These are phyloP conservation scores for Suhomyces ambrosiae DNA, from an alignment of 1,139 yeast genomes.

Conservation along the genomic window DNA sequence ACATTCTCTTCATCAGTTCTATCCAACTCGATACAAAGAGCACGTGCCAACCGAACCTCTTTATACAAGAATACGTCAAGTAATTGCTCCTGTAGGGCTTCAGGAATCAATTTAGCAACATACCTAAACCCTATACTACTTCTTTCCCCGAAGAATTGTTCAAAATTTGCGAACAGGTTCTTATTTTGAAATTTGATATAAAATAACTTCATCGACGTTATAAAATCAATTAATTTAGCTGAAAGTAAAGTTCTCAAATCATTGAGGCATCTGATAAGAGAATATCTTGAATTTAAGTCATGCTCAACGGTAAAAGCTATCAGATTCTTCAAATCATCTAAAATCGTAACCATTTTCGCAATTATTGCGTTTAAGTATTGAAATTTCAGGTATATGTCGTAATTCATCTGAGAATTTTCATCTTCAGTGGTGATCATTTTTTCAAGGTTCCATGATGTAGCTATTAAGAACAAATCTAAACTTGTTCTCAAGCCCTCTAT, in stretches of 20 bases:
- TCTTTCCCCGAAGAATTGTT: conserved; percentile 27
- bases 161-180: conserved; percentile 32
- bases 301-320: conserved; percentile 6
- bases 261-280: conserved; percentile 20
- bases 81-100: conserved; percentile 27
- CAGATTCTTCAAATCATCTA: conserved; percentile 1
- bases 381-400: conserved; percentile 24
- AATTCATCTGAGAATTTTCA: conserved; percentile 19
- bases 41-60: conserved; percentile 33
- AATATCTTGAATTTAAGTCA: conserved; percentile 3
- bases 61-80: conserved; percentile 36
- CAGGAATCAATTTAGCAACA: conserved; percentile 21
- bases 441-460: conserved; percentile 41
- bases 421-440: conserved; percentile 26
- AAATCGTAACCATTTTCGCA: conserved; percentile 6
- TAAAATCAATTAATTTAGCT: conserved; percentile 34
- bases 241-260: conserved; percentile 29
- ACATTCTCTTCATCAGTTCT: conserved; percentile 63
- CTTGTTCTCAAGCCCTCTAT: conserved; percentile 21
- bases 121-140: conserved; percentile 15
- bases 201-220: conserved; percentile 37
- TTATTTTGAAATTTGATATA: conserved; percentile 30
- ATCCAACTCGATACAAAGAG: conserved; percentile 44
- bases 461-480: conserved; percentile 30
- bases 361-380: conserved; percentile 16